A percentile compares a stretch with the other conserved stretches of the same genome.
Conservation (phyloP, 2,329 filamentous ascomycete genomes). For the Neopestalotiopsis clavispora region DNA sequence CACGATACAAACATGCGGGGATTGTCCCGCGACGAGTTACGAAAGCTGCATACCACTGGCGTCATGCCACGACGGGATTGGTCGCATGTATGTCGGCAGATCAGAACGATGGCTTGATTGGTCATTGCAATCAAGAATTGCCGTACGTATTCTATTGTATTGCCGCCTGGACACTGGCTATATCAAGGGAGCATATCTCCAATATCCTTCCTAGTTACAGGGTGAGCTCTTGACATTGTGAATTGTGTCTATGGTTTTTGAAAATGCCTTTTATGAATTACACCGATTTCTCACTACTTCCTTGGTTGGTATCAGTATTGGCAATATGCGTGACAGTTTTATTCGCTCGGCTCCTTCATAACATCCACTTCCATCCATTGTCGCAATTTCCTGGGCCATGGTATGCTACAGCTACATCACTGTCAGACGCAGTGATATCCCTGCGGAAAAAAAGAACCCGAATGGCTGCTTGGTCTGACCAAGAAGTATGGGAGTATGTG, state of each 20-base stretch:
- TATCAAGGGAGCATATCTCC: no score
- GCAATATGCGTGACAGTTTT: not conserved
- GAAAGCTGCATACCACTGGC: no score
- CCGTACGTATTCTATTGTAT: no score
- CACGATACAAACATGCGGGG: no score
- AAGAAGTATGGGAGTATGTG: slow-evolving; percentile 25
- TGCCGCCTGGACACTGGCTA: no score
- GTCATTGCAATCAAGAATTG: no score
- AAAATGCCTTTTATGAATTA: not conserved
- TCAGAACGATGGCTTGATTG: no score
- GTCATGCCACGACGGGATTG: no score
- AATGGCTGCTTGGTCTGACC: slow-evolving; percentile 28
- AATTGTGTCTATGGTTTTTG: not conserved
- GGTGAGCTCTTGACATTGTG: no score
- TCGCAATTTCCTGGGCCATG: slow-evolving; percentile 26
- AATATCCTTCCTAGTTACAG: no score
- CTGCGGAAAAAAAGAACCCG: slow-evolving; percentile 22
- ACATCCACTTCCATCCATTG: slow-evolving; percentile 27
- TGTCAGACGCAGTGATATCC: slow-evolving; percentile 26
- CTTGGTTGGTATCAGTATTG: not conserved
- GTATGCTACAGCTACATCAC: slow-evolving; percentile 27
- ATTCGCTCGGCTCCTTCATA: slow-evolving; percentile 17
- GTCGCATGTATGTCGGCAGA: no score
- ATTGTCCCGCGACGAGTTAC: no score
- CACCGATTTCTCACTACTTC: not conserved